Evolutionary conservation across 2,329 filamentous ascomycete genomes (phyloP), one percentile per base, ranked within the genome.

Genomic region (Venturia asperata): DNA sequence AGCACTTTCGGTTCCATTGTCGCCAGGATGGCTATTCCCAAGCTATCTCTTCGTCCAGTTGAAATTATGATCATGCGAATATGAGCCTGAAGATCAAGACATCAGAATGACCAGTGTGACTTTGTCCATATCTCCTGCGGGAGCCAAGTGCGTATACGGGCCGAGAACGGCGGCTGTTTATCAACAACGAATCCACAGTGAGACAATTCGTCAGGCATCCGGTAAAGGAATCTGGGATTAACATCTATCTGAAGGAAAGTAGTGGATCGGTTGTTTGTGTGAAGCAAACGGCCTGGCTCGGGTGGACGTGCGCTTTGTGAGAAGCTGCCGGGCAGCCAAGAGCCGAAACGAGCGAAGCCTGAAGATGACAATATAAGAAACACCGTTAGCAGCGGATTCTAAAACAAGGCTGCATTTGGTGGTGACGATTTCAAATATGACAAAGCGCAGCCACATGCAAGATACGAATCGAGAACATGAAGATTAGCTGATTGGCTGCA

Each of bases 181-280:
- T 2, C 10, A n/a, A 17, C 34, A 37, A 13, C 17, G 30, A 34
- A 10, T 19, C 7, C 10, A 7, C 17, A 58, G 30, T 58, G 15
- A 37, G 52, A 58, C 52, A 37, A 58, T n/a, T 34, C 30, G 2
- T 13, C 52, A 58, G 30, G 27, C 52, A 39, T 58, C 17, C 27
- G 52, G 37, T 58, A 58, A 37, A 27, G 27, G 37, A 9, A 37
- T 10, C 30, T 58, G n/a, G 15, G 52, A 58, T 58, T n/a, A n/a
- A 34, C n/a, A 58, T 58, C 52, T 58, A 58, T 37, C 30, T 58
- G 52, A 58, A 37, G 52, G 11, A 58, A 19, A 58, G 52, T 37
- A 37, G 52, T 58, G 52, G 30, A 37, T 58, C 52, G 52, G 17
- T n/a, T 58, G 52, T 58, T 37, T 58, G 52, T 34, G 5, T 58